Evolutionary conservation across 768 basidiomycete species (phyloP), one percentile per base, ranked within the genome.

Genomic region (Collybiopsis luxurians): DNA sequence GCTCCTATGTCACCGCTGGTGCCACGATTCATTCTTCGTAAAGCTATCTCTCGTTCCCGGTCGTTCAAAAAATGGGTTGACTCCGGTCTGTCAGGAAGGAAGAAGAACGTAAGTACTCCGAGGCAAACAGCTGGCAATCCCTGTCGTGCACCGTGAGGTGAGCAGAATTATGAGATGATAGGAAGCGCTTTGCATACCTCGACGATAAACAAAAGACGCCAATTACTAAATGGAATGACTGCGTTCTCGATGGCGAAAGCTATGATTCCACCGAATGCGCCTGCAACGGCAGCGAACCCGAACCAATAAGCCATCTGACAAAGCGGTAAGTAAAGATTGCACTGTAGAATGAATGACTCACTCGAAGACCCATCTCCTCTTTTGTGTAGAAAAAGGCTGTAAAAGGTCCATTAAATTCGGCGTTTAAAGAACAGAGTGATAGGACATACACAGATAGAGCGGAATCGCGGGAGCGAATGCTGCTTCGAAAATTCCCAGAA

Each of bases 261-360:
- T 40, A 93, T 81, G 45, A 92, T 71, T n/a, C 91, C 90, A 13
- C 90, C 89, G 58, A 92, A 92, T 4, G 91, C 91, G 23, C 90
- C 90, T 3, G 91, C 88, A 3, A 90, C 82, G 2, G 90, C 89
- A 3, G 90, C 89, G 65, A 91, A 92, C 9, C 87, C 87, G 59
- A 91, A 92, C 87, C 89, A 91, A 62, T 89, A 83, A 1, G 87
- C 89, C 79, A 87, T 80, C 73, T 80, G 54, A 34, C 21, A 19
- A 19, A 48, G 4, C 17, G 26, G 36, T 38, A n/a, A 48, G 28
- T 45, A 48, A 10, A 39, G 49, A 39, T 50, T 48, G n/a, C 7
- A 40, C 2, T 45, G 1, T 12, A 21, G 19, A 24, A 19, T 31
- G 48, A n/a, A 43, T 39, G 21, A 58, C 74, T 61, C 45, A 86